Conservation (phyloP, 257 asterid species). For the Hygrophila difformis region DNA sequence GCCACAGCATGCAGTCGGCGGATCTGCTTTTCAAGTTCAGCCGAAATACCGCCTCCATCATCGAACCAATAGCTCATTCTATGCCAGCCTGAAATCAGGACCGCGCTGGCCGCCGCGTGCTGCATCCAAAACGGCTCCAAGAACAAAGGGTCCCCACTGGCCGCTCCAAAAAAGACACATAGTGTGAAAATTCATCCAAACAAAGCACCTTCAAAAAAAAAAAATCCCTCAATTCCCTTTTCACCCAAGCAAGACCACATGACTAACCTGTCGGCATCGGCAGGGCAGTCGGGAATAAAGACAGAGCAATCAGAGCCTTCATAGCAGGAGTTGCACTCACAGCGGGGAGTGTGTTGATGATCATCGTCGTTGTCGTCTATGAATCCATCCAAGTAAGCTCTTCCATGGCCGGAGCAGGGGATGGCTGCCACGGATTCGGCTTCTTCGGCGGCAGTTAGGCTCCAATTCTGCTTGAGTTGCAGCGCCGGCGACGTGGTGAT, state of each 20-base stretch:
- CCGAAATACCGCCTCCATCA: constrained; percentile 27
- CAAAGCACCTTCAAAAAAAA: too few species aligned
- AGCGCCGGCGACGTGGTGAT: too few species aligned
- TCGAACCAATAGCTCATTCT: constrained; percentile 59
- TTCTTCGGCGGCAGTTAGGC: too few species aligned
- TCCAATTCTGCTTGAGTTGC: too few species aligned
- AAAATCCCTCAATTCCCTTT: too few species aligned
- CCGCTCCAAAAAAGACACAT: constrained; percentile 6
- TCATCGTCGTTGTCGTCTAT: constrained; percentile 22
- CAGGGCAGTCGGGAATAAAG: constrained; percentile 25
- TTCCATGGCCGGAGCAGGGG: constrained; percentile 27
- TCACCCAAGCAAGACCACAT: too few species aligned
- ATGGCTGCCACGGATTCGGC: too few species aligned
- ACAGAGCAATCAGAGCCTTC: neutral
- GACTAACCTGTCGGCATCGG: constrained; percentile 53
- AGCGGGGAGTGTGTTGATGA: too few species aligned
- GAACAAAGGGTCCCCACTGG: constrained; percentile 50
- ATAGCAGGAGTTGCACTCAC: constrained; percentile 17
- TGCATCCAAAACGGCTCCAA: constrained; percentile 44
- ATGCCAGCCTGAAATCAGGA: constrained; percentile 36
- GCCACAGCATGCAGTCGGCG: constrained; percentile 32
- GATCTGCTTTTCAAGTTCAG: constrained; percentile 32
- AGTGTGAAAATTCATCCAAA: too few species aligned
- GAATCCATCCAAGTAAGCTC: constrained; percentile 29
- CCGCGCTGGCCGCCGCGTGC: constrained; percentile 46